Evolutionary conservation across 83 land plant species (phyloP), one percentile per base, ranked within the genome.

Genomic region (Diphasiastrum complanatum): DNA sequence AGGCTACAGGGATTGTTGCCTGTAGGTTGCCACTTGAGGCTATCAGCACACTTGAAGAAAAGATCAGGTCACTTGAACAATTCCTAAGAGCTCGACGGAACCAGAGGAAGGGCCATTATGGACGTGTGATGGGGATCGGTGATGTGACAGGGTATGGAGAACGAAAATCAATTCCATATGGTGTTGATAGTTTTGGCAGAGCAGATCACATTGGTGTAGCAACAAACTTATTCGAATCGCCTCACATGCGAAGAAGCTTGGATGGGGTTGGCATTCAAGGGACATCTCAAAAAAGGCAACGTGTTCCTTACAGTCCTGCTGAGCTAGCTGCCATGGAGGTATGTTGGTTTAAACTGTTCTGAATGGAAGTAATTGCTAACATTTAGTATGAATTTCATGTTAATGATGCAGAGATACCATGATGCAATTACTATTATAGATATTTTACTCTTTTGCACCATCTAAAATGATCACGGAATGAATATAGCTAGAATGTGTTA

Each of bases 271-370:
- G 69, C 48, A 67, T 66, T 33, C 81, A 60, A 29, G 56, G 65
- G 45, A 36, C 64, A 8, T 11, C 78, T 12, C 74, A 67, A 73
- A 95, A 89, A 73, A 78, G 97, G 57, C 99, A 86, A 45, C 63
- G 97, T 43, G 76, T 84, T 47, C 85, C 88, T 47, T 87, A 85
- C 60, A 84, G 65, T 69, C 71, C 93, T 56, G 74, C 97, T 23
- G 99, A 95, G 45, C 69, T 95, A 64, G 81, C 87, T 65, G 99
- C 93, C 22, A 84, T 89, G 89, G 99, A 95, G 93, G 99, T 95
- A 34, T 27, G 66, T 45, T 43, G 28, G 35, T 38, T 33, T 53
- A 2, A 26, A 46, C 45, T 43, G 12, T 24, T 56, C 8, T 11
- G 60, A 12, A 14, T 10, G n/a, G n/a, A n/a, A n/a, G n/a, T n/a